Base-by-base conservation (phyloP, 148 eudicot species). In the Arbutus unedo region DNA sequence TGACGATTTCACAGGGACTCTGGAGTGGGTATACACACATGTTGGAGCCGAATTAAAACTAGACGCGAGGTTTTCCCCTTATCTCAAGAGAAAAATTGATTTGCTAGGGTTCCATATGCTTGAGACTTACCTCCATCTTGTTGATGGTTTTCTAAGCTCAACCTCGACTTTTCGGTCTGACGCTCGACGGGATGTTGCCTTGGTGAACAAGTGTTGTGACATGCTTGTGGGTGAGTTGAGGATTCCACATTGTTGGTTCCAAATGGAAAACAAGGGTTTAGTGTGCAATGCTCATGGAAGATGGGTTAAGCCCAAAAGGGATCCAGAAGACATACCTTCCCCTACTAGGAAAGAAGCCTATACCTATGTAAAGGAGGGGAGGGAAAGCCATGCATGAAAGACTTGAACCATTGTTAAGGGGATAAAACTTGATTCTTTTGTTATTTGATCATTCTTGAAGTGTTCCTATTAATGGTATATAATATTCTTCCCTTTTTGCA, bases 251-350 rank as follows among this genome's bases (percentile, higher is more conserved):
- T 47, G 84, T 31, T 93, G 98, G 98, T 87, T 87, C 79, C 93
- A 91, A 86, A 85, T 84, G 78, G 89, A 90, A 41, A 85, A 91
- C 83, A 92, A 91, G 79, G 93, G 95, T 7, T 81, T 93, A 50
- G 90, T 93, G 44, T 76, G 87, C 44, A 91, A 91, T 82, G 82
- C 16, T 21, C 87, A 90, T 64, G 95, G 94, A 3, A 87, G 94
- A 53, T 93, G 98, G 98, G 93, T 92, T 43, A 92, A 91, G 83
- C 95, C 98, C 2, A 87, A 50, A 64, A 89, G 98, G 82, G 93
- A 93, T 56, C 92, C 89, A 8, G 90, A 91, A 79, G 98, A 93
- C 83, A 81, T 92, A 76, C 98, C 98, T 16, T 88, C 93, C 6
- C 94, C 92, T 50, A 82, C 80, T 15, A 56, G 72, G 31, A 85